Conservation (phyloP, 2,329 filamentous ascomycete genomes). For the Penicillium sp. region DNA sequence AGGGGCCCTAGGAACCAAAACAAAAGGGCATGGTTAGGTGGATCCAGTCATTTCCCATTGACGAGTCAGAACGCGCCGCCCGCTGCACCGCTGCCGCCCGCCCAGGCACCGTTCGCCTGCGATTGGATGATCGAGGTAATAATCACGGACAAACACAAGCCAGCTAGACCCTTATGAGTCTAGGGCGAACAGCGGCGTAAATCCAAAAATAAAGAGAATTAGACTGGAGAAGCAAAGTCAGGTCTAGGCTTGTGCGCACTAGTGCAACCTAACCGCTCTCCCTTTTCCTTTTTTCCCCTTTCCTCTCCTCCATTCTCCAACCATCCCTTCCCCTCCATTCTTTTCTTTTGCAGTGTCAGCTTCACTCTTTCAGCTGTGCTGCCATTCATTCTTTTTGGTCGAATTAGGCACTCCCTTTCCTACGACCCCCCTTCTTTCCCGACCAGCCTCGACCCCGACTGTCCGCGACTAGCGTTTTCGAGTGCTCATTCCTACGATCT, state of each 20-base stretch:
- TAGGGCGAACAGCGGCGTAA: not conserved
- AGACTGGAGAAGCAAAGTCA: not conserved
- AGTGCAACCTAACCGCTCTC: slow-evolving; percentile 1
- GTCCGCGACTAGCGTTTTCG: slow-evolving; percentile 12
- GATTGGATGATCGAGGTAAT: not conserved
- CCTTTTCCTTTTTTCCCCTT: slow-evolving; percentile 23
- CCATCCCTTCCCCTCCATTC: slow-evolving; percentile 22
- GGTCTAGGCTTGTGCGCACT: slow-evolving; percentile 2
- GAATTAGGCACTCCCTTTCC: slow-evolving; percentile 12
- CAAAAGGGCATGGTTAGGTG: not conserved
- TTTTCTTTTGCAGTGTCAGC: slow-evolving; percentile 48
- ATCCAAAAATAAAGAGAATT: slow-evolving; percentile 1
- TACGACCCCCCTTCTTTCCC: slow-evolving; percentile 14
- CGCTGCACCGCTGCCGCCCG: not conserved
- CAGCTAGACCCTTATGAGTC: slow-evolving; percentile 1
- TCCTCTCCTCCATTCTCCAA: slow-evolving; percentile 10
- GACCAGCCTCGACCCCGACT: slow-evolving; percentile 9
- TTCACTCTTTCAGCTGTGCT: slow-evolving; percentile 66
- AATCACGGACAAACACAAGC: not conserved
- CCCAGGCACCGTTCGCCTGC: not conserved
- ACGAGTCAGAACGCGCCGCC: not conserved
- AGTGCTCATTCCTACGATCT: slow-evolving; percentile 10
- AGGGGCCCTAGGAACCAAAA: not conserved
- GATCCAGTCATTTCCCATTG: not conserved
- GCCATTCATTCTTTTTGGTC: slow-evolving; percentile 49